Percentiles rank a stretch among this genome's conserved stretches.
phyloP scores from a whole-genome alignment of 2,329 filamentous ascomycete genomes.

The Mycosphaerella sp. region DNA sequence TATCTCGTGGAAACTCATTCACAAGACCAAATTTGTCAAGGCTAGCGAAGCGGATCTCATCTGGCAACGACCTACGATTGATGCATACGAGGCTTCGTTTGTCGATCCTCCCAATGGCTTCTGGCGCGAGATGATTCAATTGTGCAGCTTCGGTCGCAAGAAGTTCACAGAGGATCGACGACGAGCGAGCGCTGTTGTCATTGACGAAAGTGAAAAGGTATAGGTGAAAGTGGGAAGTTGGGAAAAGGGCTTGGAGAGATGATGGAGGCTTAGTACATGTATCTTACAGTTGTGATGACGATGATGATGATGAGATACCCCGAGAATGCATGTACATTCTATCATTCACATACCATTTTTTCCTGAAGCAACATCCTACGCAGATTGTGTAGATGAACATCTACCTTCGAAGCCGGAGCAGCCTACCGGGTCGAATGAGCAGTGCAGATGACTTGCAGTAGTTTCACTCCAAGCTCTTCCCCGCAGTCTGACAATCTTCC shows the following conservation, averaged over 20 bases:
- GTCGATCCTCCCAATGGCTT: slow-evolving; percentile 46
- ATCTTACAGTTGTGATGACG: too few relatives aligned
- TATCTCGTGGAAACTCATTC: slow-evolving; percentile 57
- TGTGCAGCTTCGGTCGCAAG: slow-evolving; percentile 36
- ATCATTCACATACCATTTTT: neutral
- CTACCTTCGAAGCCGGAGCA: too few relatives aligned
- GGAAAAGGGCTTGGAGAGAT: too few relatives aligned
- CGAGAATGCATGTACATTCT: neutral
- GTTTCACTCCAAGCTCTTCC: neutral
- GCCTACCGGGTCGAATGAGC: too few relatives aligned
- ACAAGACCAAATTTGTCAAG: slow-evolving; percentile 51
- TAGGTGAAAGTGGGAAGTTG: neutral
- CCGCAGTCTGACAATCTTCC: too few relatives aligned
- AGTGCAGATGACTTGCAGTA: neutral
- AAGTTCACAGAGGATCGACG: slow-evolving; percentile 12
- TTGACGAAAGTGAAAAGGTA: neutral
- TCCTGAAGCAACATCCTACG: too few relatives aligned
- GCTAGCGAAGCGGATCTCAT: slow-evolving; percentile 53
- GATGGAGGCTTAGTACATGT: too few relatives aligned
- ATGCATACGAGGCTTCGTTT: slow-evolving; percentile 53
- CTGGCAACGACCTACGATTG: slow-evolving; percentile 56
- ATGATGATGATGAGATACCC: slow-evolving; percentile 1
- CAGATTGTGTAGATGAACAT: too few relatives aligned
- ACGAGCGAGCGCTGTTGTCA: slow-evolving; percentile 9
- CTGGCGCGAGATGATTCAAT: slow-evolving; percentile 49